Conservation (phyloP, 1,139 yeast species). For the Yamadazyma conglobata region DNA sequence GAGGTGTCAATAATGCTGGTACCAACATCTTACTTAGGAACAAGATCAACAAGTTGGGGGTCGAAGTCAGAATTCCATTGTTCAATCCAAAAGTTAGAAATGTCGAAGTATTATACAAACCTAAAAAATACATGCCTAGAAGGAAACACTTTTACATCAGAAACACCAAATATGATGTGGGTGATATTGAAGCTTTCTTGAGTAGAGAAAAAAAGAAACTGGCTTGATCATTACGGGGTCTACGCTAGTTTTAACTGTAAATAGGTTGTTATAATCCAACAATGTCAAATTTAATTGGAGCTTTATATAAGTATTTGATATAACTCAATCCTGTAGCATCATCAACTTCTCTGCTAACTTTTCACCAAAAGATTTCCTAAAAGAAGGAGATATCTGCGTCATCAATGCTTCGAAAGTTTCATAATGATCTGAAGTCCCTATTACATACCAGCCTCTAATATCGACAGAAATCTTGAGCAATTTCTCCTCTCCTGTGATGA, state of each 20-base stretch:
- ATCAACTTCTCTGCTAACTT: slow-evolving; percentile 19
- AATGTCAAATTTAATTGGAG: too few relatives aligned
- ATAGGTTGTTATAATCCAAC: slow-evolving; percentile 6
- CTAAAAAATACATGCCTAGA: slow-evolving; percentile 65
- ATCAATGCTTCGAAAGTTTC: slow-evolving; percentile 48
- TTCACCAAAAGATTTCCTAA: slow-evolving; percentile 28
- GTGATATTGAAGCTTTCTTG: slow-evolving; percentile 57
- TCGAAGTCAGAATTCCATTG: slow-evolving; percentile 74
- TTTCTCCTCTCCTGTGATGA: slow-evolving; percentile 10
- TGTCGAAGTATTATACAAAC: slow-evolving; percentile 72
- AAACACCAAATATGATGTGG: slow-evolving; percentile 78
- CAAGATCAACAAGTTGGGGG: slow-evolving; percentile 73
- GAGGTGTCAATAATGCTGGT: slow-evolving; percentile 57
- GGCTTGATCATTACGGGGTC: too few relatives aligned
- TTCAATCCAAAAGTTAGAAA: slow-evolving; percentile 74
- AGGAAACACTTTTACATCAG: slow-evolving; percentile 86
- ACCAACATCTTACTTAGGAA: slow-evolving; percentile 76
- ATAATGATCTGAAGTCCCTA: slow-evolving; percentile 16
- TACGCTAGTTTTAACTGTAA: slow-evolving; percentile 10
- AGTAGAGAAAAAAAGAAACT: slow-evolving; percentile 19
- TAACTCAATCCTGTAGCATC: not conserved
- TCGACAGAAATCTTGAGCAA: slow-evolving; percentile 27
- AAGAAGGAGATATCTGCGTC: slow-evolving; percentile 34
- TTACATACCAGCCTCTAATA: slow-evolving; percentile 33
- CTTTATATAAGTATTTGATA: too few relatives aligned